Evolutionary conservation across 441 rosid species (phyloP).

Genomic region (Mallotus japonicus): DNA sequence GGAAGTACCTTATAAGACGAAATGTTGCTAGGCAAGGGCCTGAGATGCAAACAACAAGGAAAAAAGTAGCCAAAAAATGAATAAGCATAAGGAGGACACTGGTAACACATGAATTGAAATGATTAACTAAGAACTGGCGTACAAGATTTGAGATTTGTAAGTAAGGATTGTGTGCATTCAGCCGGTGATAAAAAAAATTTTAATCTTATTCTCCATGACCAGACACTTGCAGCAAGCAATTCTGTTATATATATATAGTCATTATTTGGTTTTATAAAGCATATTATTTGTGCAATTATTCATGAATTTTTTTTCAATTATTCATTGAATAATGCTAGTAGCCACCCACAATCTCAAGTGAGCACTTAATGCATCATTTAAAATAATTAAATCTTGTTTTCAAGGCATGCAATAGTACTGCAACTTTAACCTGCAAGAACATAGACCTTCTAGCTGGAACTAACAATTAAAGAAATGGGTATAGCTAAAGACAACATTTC

Average conservation of each 20-base stretch:
- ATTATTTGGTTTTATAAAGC: not conserved
- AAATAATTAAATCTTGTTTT: not conserved
- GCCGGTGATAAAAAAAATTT: not conserved
- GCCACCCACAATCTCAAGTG: not conserved
- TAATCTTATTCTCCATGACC: not conserved
- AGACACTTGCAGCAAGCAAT: too few species aligned
- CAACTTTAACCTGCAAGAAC: not conserved
- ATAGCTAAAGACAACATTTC: not conserved
- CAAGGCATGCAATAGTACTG: not conserved
- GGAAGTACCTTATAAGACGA: conserved; percentile 83
- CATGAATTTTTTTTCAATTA: not conserved
- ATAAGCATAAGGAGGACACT: not conserved
- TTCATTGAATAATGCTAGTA: not conserved
- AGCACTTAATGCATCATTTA: not conserved
- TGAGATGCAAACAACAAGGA: conserved; percentile 32
- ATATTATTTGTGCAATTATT: not conserved
- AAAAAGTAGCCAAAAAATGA: conserved; percentile 2
- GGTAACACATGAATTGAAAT: not conserved
- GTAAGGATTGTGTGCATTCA: not conserved
- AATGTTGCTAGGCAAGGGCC: conserved; percentile 85
- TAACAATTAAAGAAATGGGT: not conserved
- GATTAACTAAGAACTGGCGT: not conserved
- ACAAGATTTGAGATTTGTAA: not conserved
- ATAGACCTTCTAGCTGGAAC: not conserved
- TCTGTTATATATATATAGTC: not conserved